phyloP scores from a whole-genome alignment of 306 rosid species.

The Quercus variabilis region DNA sequence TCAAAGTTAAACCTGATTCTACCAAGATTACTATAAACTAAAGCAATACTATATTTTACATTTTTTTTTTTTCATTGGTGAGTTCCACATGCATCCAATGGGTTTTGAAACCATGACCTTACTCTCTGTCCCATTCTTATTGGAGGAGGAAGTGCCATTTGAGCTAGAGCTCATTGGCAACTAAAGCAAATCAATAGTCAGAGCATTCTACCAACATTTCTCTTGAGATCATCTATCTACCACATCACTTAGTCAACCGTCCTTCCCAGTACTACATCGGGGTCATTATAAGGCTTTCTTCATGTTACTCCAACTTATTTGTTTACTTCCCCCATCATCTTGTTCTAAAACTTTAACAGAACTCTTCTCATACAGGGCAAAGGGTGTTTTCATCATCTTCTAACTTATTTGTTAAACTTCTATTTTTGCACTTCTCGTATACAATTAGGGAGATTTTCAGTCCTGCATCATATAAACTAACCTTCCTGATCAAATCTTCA shows the following conservation, averaged over 20 bases:
- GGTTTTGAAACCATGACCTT: background rate
- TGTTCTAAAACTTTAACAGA: background rate
- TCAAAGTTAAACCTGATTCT: background rate
- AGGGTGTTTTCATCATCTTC: background rate
- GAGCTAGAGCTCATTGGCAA: background rate
- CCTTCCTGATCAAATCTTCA: slow-evolving; percentile 95
- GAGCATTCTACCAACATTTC: background rate
- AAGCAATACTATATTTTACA: background rate
- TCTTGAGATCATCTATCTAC: background rate
- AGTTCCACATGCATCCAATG: background rate
- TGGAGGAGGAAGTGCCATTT: background rate
- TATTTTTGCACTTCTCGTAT: background rate
- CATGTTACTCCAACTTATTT: background rate
- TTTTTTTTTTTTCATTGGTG: background rate
- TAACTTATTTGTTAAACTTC: background rate
- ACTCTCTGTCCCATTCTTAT: background rate
- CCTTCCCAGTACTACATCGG: background rate
- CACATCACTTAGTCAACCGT: background rate
- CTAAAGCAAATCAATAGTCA: background rate
- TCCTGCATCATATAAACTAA: slow-evolving; percentile 23
- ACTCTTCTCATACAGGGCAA: background rate
- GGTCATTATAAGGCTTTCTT: background rate
- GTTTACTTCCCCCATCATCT: background rate
- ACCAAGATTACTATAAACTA: background rate
- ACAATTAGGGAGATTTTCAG: background rate